phyloP scores from a whole-genome alignment of 2,329 filamentous ascomycete genomes.

The Anthostomella pinea region DNA sequence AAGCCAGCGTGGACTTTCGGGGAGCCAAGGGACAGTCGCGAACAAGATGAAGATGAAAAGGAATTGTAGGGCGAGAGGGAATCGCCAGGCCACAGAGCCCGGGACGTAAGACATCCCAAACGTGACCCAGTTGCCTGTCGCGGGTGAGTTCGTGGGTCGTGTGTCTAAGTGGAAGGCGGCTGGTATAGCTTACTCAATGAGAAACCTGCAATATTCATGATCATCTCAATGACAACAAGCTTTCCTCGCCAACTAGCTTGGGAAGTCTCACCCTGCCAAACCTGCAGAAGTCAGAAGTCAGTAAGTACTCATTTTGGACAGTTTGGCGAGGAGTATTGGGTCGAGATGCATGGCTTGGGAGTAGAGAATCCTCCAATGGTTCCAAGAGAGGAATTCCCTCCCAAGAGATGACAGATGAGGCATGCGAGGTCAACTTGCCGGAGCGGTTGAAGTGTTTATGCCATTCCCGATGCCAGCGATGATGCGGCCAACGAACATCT shows the following conservation, averaged over 20 bases:
- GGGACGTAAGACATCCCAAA: constrained; percentile 38
- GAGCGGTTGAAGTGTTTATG: constrained; percentile 29
- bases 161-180: background rate
- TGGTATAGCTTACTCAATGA: constrained; percentile 17
- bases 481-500: constrained; percentile 43
- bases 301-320: too few relatives aligned
- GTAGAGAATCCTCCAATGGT: too few relatives aligned
- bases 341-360: too few relatives aligned
- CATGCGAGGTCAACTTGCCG: background rate
- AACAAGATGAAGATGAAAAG: constrained; percentile 36
- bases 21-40: constrained; percentile 29
- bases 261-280: constrained; percentile 39
- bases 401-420: constrained; percentile 1
- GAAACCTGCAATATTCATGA: constrained; percentile 33
- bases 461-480: constrained; percentile 49
- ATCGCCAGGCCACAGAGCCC: constrained; percentile 38
- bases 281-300: too few relatives aligned
- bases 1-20: constrained; percentile 33
- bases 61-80: constrained; percentile 46
- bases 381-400: constrained; percentile 1
- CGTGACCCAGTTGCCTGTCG: constrained; percentile 38
- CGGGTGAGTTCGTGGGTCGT: constrained; percentile 1
- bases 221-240: constrained; percentile 33
- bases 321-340: too few relatives aligned
- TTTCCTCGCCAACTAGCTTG: constrained; percentile 31